Conservation (phyloP, 192 early-diverging fungal species). For the Funneliformis geosporum region DNA sequence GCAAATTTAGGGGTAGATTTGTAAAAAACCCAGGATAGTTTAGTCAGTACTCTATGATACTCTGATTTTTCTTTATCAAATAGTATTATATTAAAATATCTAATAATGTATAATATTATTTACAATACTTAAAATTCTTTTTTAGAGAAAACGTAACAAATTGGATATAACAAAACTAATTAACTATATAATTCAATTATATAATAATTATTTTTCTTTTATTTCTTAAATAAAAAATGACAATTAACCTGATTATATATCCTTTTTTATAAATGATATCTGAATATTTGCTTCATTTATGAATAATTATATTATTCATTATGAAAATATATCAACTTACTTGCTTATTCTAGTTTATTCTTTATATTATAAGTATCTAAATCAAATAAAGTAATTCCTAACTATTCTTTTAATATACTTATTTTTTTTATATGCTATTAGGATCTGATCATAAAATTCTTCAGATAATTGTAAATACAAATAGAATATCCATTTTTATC, state of each 20-base stretch:
- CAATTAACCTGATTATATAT: neutral
- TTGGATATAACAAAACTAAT: neutral
- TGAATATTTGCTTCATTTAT: neutral
- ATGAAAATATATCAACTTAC: neutral
- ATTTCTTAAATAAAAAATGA: neutral
- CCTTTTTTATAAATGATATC: neutral
- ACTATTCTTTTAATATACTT: neutral
- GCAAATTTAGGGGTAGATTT: too few relatives aligned
- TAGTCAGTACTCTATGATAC: too few relatives aligned
- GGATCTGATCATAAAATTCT: neutral
- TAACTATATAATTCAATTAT: neutral
- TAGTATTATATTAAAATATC: neutral
- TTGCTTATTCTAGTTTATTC: neutral
- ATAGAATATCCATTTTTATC: neutral
- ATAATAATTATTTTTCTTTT: too few relatives aligned
- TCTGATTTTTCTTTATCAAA: neutral
- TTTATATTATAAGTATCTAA: neutral
- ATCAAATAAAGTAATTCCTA: neutral
- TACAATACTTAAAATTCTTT: neutral
- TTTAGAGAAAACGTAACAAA: neutral
- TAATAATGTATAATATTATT: neutral
- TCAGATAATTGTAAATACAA: neutral
- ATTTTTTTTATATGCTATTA: slow-evolving; percentile 16
- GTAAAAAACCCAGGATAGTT: too few relatives aligned
- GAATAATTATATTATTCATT: neutral